These are phyloP conservation scores for Panellus pusillus DNA, from an alignment of 768 basidiomycete species.

Conservation along the genomic window DNA sequence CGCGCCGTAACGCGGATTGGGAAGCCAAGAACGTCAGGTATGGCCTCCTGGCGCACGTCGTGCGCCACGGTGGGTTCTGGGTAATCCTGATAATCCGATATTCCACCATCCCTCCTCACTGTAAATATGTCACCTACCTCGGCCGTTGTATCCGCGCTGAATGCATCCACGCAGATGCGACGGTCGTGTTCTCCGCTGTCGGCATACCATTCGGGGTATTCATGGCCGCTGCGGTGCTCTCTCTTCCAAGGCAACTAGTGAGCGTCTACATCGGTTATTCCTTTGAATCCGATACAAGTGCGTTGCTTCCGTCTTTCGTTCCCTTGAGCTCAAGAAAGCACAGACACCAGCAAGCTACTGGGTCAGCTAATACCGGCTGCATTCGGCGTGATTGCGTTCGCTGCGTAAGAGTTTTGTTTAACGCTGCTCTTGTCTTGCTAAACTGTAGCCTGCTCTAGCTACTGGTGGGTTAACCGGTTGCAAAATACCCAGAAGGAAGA, in stretches of 20 bases:
- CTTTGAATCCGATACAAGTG: constrained; percentile 47
- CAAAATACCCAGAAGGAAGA: constrained; percentile 63
- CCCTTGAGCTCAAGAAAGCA: background rate
- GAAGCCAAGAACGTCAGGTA: no score
- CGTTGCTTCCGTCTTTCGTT: constrained; percentile 27
- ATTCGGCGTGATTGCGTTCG: constrained; percentile 68
- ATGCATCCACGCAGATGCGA: constrained; percentile 58
- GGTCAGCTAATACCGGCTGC: constrained; percentile 66
- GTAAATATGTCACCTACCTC: no score
- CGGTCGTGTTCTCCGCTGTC: constrained; percentile 83
- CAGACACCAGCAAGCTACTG: constrained; percentile 48
- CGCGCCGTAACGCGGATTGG: no score
- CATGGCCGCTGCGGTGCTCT: constrained; percentile 73
- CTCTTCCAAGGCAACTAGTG: constrained; percentile 86
- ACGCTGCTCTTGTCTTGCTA: constrained; percentile 25
- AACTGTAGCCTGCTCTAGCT: background rate
- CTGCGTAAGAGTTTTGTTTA: constrained; percentile 80
- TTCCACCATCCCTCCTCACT: no score
- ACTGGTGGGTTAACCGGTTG: background rate
- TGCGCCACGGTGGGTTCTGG: no score
- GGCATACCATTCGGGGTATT: constrained; percentile 82
- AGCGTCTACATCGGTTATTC: constrained; percentile 88
- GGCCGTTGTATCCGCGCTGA: no score
- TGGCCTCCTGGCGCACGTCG: no score
- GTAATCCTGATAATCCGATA: no score